phyloP scores from a whole-genome alignment of 495 filamentous ascomycete species.

The Penicillium atrosanguineum region DNA sequence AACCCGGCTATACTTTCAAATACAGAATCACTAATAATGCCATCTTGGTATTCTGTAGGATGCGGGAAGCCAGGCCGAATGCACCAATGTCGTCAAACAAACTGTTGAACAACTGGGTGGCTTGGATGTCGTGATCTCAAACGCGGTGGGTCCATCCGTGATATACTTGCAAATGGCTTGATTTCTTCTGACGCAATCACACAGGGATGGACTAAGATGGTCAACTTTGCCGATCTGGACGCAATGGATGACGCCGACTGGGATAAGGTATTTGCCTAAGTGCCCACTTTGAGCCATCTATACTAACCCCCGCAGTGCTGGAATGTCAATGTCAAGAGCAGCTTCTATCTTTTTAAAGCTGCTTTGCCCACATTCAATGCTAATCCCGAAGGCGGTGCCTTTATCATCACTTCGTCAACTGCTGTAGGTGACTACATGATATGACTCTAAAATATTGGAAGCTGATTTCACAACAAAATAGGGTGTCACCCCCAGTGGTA shows the following conservation, averaged over 20 bases:
- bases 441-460: neutral
- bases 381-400: constrained; percentile 66
- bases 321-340: constrained; percentile 67
- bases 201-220: constrained; percentile 67
- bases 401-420: constrained; percentile 66
- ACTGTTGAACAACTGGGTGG: constrained; percentile 60
- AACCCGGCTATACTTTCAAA: neutral
- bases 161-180: neutral
- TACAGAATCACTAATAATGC: neutral
- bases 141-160: constrained; percentile 53
- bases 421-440: constrained; percentile 39
- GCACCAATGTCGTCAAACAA: constrained; percentile 50
- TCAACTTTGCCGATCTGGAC: constrained; percentile 60
- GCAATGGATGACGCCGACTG: constrained; percentile 64
- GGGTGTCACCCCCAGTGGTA: constrained; percentile 50
- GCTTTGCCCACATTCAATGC: constrained; percentile 64
- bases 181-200: neutral
- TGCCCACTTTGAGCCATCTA: neutral
- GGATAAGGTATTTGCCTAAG: constrained; percentile 53
- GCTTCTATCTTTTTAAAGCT: constrained; percentile 58
- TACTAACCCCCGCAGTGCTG: constrained; percentile 49
- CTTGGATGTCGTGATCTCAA: constrained; percentile 67
- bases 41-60: constrained; percentile 43
- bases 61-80: constrained; percentile 54
- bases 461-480: constrained; percentile 11